A percentile compares a stretch with the other conserved stretches of the same genome.
These are phyloP conservation scores for Syzygium syzygioides DNA, from an alignment of 441 rosid genomes.

Conservation along the genomic window DNA sequence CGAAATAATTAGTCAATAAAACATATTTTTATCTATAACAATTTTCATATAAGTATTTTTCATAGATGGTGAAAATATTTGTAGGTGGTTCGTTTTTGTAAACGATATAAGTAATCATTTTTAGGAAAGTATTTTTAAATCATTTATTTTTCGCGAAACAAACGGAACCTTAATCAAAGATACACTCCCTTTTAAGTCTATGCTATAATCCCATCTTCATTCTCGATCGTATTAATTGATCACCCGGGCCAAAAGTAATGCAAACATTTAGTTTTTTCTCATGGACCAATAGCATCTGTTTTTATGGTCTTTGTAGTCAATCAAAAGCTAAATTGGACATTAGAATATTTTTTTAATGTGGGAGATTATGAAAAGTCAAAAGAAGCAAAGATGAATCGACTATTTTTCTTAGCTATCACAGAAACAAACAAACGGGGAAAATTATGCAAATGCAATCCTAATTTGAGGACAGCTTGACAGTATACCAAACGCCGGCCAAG, in stretches of 20 bases:
- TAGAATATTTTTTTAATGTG: neutral
- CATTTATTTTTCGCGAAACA: no score
- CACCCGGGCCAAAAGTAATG: neutral
- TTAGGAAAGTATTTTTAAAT: neutral
- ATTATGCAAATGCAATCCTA: neutral
- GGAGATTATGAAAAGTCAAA: neutral
- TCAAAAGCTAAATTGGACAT: neutral
- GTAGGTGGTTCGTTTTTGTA: no score
- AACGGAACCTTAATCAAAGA: neutral
- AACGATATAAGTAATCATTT: no score
- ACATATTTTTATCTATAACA: no score
- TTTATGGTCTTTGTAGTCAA: neutral
- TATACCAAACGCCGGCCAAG: neutral
- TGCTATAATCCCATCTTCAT: neutral
- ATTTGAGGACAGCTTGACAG: neutral
- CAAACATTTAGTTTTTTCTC: neutral
- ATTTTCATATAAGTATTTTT: no score
- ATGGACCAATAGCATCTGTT: neutral
- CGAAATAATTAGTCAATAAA: no score
- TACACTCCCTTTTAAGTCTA: neutral
- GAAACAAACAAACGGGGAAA: neutral
- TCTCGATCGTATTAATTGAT: neutral
- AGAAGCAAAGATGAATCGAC: neutral
- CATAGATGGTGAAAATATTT: neutral
- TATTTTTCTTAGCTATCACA: neutral